Base-by-base conservation (phyloP, 176 grass and related monocot species). In the Musa troglodytarum region DNA sequence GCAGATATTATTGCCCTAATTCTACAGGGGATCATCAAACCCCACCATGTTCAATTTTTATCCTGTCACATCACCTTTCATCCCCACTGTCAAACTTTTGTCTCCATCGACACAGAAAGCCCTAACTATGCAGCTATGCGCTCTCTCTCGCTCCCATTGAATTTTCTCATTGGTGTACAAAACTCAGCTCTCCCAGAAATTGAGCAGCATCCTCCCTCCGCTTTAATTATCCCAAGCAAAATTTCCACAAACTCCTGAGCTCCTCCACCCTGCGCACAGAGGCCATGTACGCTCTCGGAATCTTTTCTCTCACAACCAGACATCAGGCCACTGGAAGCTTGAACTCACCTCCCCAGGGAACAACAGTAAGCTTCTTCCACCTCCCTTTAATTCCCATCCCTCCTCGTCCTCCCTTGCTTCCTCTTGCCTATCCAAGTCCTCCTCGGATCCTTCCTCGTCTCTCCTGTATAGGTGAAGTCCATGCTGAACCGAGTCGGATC, bases 11-110 rank as follows among this genome's bases (percentile, higher is more conserved):
- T 43, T 43, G 34, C 34, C 34, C 4, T 43, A 43, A 43, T 43
- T 5, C 34, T 43, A 43, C 34, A 43, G 34, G 5, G 34, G 4
- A 43, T 43, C 34, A 6, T 6, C 34, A 43, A 43, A 43, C 34
- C 68, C 68, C 49, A 52, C 43, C 50, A 51, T 50, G 16, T 50
- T 71, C 17, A 5, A 71, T 49, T 69, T 71, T 71, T 71, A 71
- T 71, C 68, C 34, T 52, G 68, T 71, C 68, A 50, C 68, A 71
- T 71, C 68, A 71, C 34, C 68, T 52, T 71, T 71, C 68, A 71
- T 50, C 28, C 34, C 49, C 68, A 71, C 68, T 51, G 68, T 71
- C 68, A 70, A 70, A 70, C 68, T 50, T 43, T 70, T 50, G 68
- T 70, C 63, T 26, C 21, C 63, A 65, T 65, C 26, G 22, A 65